These are phyloP conservation scores for Wickerhamiella azyma DNA, from an alignment of 805 yeast genomes.

Conservation along the genomic window DNA sequence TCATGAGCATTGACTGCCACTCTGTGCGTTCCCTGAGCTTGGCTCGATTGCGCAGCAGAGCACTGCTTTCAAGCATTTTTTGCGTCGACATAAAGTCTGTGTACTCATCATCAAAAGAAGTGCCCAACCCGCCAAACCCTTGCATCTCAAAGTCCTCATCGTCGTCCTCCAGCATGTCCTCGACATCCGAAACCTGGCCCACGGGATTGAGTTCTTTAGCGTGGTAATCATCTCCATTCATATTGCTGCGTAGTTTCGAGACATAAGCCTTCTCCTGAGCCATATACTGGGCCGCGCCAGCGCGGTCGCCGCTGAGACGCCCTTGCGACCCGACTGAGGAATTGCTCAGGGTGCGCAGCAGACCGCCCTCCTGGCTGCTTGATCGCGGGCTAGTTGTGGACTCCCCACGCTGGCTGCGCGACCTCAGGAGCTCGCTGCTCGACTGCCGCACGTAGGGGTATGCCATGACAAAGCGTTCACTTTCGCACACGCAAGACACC, in stretches of 20 bases:
- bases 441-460: constrained; percentile 7
- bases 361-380: not conserved
- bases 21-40: constrained; percentile 57
- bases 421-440: constrained; percentile 1
- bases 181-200: constrained; percentile 12
- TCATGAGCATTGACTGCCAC: constrained; percentile 89
- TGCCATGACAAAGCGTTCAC: constrained; percentile 5
- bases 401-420: not conserved
- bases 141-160: constrained; percentile 16
- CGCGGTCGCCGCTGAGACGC: constrained; percentile 7
- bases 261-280: constrained; percentile 59
- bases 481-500: not conserved
- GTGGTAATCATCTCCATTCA: constrained; percentile 40
- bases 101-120: constrained; percentile 24
- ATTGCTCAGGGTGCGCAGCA: not conserved
- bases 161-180: constrained; percentile 10
- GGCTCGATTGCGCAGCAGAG: constrained; percentile 23
- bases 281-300: constrained; percentile 31
- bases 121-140: constrained; percentile 24
- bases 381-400: not conserved
- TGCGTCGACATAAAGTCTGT: constrained; percentile 17
- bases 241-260: constrained; percentile 45
- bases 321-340: not conserved
- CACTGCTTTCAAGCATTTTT: constrained; percentile 17
- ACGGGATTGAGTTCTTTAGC: constrained; percentile 21